Conservation (phyloP, 2,329 filamentous ascomycete species). For the Exophiala sideris region DNA sequence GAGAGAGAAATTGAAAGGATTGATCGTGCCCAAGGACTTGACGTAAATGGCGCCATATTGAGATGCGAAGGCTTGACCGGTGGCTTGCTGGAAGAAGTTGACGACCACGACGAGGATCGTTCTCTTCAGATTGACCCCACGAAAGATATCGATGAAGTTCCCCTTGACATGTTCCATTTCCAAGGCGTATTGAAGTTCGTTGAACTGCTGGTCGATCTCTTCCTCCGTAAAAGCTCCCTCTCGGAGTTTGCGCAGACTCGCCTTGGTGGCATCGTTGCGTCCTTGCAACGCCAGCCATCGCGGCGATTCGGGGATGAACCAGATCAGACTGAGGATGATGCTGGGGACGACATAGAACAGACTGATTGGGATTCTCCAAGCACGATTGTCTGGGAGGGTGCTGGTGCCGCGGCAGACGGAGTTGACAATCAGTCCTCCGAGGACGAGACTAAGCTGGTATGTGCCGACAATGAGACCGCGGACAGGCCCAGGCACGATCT, state of each 20-base stretch:
- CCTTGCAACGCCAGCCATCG: conserved; percentile 65
- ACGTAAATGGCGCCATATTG: conserved; percentile 29
- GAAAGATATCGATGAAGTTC: conserved; percentile 24
- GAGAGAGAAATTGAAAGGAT: conserved; percentile 25
- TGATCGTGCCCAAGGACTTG: conserved; percentile 25
- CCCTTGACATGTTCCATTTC: conserved; percentile 24
- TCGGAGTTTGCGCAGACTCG: conserved; percentile 57
- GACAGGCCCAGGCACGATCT: conserved; percentile 57
- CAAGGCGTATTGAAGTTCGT: conserved; percentile 21
- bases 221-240: conserved; percentile 35
- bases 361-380: conserved; percentile 42
- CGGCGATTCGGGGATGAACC: conserved; percentile 53
- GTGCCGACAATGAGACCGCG: conserved; percentile 52
- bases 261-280: conserved; percentile 61
- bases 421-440: conserved; percentile 65
- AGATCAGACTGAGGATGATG: conserved; percentile 39
- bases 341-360: conserved; percentile 27
- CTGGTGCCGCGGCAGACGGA: conserved; percentile 53
- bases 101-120: conserved; percentile 25
- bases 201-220: conserved; percentile 34
- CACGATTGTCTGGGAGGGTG: conserved; percentile 57
- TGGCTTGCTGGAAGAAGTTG: conserved; percentile 30
- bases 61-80: conserved; percentile 25
- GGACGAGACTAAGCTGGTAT: conserved; percentile 69
- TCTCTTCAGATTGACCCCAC: conserved; percentile 26